phyloP scores from a whole-genome alignment of 148 eudicot species.

The Camellia granthamiana region DNA sequence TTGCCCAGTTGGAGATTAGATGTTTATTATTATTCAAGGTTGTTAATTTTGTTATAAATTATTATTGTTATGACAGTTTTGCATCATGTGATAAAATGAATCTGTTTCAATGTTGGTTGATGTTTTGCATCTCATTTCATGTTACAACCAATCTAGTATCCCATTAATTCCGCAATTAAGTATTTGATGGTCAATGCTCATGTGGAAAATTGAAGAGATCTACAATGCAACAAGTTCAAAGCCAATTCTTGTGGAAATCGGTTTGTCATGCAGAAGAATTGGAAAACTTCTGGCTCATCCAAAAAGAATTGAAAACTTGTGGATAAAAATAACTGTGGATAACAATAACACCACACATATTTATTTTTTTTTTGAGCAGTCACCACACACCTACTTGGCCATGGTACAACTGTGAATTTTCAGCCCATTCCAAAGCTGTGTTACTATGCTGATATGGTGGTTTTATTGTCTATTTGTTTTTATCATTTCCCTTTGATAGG shows the following conservation, averaged over 20 bases:
- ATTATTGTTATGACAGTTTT: not conserved
- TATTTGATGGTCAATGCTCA: not conserved
- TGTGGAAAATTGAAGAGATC: not conserved
- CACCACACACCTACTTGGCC: not conserved
- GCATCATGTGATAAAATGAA: not conserved
- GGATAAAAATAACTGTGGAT: not conserved
- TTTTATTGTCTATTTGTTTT: not conserved
- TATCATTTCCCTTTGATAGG: not conserved
- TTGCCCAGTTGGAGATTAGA: not conserved
- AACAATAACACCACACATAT: no score
- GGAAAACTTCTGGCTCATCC: no score
- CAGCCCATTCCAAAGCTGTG: not conserved
- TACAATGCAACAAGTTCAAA: not conserved
- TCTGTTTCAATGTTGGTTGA: not conserved
- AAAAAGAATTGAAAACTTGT: not conserved
- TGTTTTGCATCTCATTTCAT: not conserved
- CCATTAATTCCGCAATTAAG: no score
- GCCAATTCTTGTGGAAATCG: not conserved
- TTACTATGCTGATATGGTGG: not conserved
- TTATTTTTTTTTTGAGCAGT: no score
- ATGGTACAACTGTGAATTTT: not conserved
- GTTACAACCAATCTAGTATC: not conserved
- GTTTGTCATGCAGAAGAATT: conserved; percentile 1
- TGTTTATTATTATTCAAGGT: not conserved
- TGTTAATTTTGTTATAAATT: no score